Percentiles rank a stretch among this genome's conserved stretches.
Conservation (phyloP, 257 asterid species). For the Solanum lycopersicoides region DNA sequence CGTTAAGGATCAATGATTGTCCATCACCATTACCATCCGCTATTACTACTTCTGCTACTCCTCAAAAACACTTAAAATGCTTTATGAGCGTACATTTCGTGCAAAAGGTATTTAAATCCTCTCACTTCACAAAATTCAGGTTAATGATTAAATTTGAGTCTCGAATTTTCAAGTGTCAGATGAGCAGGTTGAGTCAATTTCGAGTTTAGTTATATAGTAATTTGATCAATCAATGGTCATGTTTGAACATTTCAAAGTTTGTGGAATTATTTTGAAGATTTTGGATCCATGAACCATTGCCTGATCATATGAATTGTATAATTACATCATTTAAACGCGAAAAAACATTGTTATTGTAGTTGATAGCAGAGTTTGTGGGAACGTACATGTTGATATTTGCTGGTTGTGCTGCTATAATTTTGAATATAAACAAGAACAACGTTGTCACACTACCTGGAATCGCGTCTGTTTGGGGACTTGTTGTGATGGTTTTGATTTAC, state of each 20-base stretch:
- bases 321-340: background rate
- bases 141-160: too few species aligned
- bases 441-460: constrained; percentile 19
- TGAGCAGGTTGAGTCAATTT: background rate
- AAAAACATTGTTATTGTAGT: background rate
- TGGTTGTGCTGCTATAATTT: constrained; percentile 16
- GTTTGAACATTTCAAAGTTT: background rate
- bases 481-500: constrained; percentile 23
- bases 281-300: background rate
- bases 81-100: background rate
- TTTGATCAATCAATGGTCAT: too few species aligned
- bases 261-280: background rate
- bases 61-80: background rate
- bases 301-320: background rate
- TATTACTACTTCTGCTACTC: background rate
- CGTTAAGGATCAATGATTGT: background rate
- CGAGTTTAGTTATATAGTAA: background rate
- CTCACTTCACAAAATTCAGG: background rate
- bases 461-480: constrained; percentile 25
- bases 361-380: constrained; percentile 22
- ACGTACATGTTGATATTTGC: constrained; percentile 21
- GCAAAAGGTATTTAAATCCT: background rate
- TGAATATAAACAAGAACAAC: constrained; percentile 6
- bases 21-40: background rate
- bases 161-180: background rate